These are phyloP conservation scores for Hirsutella minnesotensis DNA, from an alignment of 2,329 filamentous ascomycete species.

Conservation along the genomic window DNA sequence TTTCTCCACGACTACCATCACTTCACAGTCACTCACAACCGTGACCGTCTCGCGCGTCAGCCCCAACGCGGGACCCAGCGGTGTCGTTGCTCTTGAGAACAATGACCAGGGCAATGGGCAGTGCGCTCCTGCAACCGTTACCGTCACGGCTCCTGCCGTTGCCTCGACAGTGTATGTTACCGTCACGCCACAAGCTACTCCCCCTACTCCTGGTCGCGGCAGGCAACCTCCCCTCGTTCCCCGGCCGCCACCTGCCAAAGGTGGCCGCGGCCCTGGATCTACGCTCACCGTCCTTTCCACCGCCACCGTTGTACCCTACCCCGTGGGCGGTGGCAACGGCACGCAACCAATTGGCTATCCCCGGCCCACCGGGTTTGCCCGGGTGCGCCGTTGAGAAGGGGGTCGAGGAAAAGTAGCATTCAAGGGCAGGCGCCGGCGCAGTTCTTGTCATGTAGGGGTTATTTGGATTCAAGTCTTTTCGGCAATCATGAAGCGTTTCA, in stretches of 20 bases:
- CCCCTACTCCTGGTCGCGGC: conserved; percentile 11
- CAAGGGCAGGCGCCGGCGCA: background rate
- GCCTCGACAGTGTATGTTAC: conserved; percentile 25
- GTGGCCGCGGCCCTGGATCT: too few relatives aligned
- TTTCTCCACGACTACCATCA: conserved; percentile 16
- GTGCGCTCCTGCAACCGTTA: conserved; percentile 12
- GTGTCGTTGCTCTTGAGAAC: background rate
- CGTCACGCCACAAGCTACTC: conserved; percentile 11
- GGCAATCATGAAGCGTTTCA: background rate
- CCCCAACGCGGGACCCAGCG: conserved; percentile 1
- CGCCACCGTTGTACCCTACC: conserved; percentile 29
- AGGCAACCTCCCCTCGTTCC: conserved; percentile 12
- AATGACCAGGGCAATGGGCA: background rate
- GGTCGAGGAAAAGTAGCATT: background rate
- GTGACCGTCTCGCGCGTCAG: conserved; percentile 11
- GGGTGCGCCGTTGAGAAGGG: conserved; percentile 19
- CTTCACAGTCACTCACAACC: conserved; percentile 22
- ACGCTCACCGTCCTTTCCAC: conserved; percentile 16
- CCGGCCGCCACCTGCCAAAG: too few relatives aligned
- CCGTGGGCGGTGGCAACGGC: conserved; percentile 20
- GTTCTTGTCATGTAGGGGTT: background rate
- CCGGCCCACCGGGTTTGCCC: conserved; percentile 22
- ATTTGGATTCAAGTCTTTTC: background rate
- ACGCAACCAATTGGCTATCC: conserved; percentile 20
- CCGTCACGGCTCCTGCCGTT: conserved; percentile 19